A percentile compares a stretch with the other conserved stretches of the same genome.
Evolutionary conservation across 1,284 basidiomycete species (phyloP).

Genomic region (Cryptococcus sp.): DNA sequence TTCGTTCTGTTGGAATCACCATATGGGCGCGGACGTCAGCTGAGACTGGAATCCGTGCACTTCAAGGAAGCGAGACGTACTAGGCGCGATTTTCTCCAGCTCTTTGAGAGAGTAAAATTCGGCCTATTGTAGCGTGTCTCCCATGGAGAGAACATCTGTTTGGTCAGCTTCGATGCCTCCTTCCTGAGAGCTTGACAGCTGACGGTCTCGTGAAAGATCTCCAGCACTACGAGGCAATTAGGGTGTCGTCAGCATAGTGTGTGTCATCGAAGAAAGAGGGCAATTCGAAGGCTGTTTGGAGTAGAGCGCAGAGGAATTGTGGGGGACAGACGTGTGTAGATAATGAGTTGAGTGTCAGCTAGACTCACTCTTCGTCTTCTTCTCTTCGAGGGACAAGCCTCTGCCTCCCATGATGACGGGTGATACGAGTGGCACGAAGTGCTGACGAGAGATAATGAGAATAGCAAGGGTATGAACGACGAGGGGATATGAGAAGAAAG

Average conservation of each 20-base stretch:
- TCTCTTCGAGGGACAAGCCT: slow-evolving; percentile 50
- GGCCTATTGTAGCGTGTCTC: slow-evolving; percentile 58
- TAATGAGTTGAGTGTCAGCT: neutral
- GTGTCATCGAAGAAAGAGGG: neutral
- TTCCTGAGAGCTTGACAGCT: slow-evolving; percentile 24
- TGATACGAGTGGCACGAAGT: too few relatives aligned
- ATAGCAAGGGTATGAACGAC: neutral
- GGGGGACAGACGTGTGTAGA: neutral
- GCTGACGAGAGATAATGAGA: neutral
- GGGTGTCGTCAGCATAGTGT: neutral
- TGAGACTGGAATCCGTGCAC: neutral
- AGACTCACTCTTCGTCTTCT: slow-evolving; percentile 48
- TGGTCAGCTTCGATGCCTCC: neutral
- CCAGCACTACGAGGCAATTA: slow-evolving; percentile 58
- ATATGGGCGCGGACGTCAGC: neutral
- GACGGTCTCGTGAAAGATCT: slow-evolving; percentile 87
- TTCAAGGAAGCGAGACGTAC: slow-evolving; percentile 28
- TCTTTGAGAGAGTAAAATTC: slow-evolving; percentile 86
- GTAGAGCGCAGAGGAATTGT: neutral
- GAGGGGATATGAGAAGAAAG: neutral
- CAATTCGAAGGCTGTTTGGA: neutral
- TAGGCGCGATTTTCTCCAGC: slow-evolving; percentile 66
- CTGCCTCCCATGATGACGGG: slow-evolving; percentile 43
- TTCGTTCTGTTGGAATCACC: slow-evolving; percentile 69
- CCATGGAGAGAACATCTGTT: neutral